A percentile compares a stretch with the other conserved stretches of the same genome.
phyloP scores from a whole-genome alignment of 2,329 filamentous ascomycete species.

The Sarocladium strictum region DNA sequence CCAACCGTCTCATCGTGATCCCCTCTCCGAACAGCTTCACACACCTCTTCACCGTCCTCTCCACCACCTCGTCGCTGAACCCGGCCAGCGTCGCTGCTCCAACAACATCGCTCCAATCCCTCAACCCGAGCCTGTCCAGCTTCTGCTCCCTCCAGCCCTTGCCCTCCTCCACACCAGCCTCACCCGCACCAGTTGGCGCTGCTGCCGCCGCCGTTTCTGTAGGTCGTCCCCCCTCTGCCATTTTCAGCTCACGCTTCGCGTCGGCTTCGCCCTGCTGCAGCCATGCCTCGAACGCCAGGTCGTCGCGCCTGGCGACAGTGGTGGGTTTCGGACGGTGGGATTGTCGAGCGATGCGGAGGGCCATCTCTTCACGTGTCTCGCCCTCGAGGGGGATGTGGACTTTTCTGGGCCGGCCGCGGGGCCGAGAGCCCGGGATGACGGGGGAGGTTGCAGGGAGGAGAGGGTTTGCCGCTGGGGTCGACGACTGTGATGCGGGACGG shows the following conservation, averaged over 20 bases:
- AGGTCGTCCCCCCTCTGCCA: slow-evolving; percentile 13
- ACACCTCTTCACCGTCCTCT: slow-evolving; percentile 68
- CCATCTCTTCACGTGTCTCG: slow-evolving; percentile 41
- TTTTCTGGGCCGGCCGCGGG: slow-evolving; percentile 35
- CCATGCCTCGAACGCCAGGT: slow-evolving; percentile 29
- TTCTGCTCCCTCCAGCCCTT: slow-evolving; percentile 14
- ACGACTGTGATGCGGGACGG: not conserved
- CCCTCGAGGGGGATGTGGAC: slow-evolving; percentile 31
- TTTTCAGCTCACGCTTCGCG: slow-evolving; percentile 11
- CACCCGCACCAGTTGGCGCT: slow-evolving; percentile 13
- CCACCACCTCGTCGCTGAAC: slow-evolving; percentile 59
- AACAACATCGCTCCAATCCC: slow-evolving; percentile 83
- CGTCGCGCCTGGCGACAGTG: slow-evolving; percentile 15
- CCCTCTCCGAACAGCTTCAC: slow-evolving; percentile 66
- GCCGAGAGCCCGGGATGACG: not conserved
- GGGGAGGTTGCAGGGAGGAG: slow-evolving; percentile 12
- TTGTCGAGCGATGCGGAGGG: slow-evolving; percentile 40
- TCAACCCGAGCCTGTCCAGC: slow-evolving; percentile 33
- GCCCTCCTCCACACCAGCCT: slow-evolving; percentile 12
- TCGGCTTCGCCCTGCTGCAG: slow-evolving; percentile 24
- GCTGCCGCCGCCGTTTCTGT: slow-evolving; percentile 14
- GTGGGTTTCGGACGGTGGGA: slow-evolving; percentile 25
- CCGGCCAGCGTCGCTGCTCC: slow-evolving; percentile 71
- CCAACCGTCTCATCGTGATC: slow-evolving; percentile 53
- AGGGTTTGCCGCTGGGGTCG: slow-evolving; percentile 8